phyloP scores from a whole-genome alignment of 2,329 filamentous ascomycete genomes.

The Fusarium brevicatenulatum region DNA sequence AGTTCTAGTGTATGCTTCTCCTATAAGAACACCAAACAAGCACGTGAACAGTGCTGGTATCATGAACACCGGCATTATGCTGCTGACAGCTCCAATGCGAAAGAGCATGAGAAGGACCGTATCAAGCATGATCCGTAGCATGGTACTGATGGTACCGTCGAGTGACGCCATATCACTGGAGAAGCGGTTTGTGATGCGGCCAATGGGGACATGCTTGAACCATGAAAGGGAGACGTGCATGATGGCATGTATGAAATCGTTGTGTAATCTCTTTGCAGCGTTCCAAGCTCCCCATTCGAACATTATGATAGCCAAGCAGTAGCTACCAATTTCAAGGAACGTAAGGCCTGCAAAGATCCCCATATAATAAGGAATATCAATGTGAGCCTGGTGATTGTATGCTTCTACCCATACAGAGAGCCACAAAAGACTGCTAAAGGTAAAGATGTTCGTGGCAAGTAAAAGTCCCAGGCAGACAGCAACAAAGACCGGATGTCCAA shows the following conservation, averaged over 20 bases:
- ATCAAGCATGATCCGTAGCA: slow-evolving; percentile 57
- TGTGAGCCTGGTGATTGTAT: slow-evolving; percentile 55
- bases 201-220: slow-evolving; percentile 65
- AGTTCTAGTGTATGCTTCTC: slow-evolving; percentile 62
- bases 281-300: slow-evolving; percentile 67
- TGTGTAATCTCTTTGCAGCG: slow-evolving; percentile 64
- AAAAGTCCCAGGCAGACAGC: slow-evolving; percentile 52
- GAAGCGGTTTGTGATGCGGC: slow-evolving; percentile 65
- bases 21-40: slow-evolving; percentile 56
- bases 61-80: slow-evolving; percentile 63
- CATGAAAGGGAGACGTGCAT: slow-evolving; percentile 65
- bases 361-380: slow-evolving; percentile 62
- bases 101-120: slow-evolving; percentile 56
- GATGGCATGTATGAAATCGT: slow-evolving; percentile 61
- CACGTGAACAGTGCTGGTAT: slow-evolving; percentile 59
- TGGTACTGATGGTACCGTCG: slow-evolving; percentile 58
- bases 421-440: slow-evolving; percentile 59
- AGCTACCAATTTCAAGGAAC: slow-evolving; percentile 55
- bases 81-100: slow-evolving; percentile 58
- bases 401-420: slow-evolving; percentile 65
- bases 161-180: slow-evolving; percentile 67
- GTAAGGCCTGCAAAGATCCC: slow-evolving; percentile 62
- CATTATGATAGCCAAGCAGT: slow-evolving; percentile 55
- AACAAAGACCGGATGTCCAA: slow-evolving; percentile 58
- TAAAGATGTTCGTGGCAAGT: slow-evolving; percentile 54